Conservation (phyloP, 2,329 filamentous ascomycete genomes). For the Chaetomiaceae sp. region DNA sequence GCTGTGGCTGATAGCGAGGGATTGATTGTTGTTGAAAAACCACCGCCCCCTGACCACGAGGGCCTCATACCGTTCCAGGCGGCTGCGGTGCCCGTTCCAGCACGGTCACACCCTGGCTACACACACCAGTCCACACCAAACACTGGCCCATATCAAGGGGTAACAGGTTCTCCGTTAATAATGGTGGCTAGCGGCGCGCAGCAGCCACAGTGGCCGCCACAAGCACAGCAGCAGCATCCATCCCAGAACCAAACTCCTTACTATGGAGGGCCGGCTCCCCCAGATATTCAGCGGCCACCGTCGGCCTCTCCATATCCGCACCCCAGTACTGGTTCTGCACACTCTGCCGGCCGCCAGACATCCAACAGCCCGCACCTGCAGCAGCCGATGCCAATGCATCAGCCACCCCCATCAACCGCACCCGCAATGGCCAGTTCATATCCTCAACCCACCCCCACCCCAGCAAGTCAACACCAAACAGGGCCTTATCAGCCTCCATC, state of each 20-base stretch:
- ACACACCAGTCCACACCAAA: background rate
- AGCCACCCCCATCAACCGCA: background rate
- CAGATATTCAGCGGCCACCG: background rate
- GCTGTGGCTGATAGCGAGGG: conserved; percentile 5
- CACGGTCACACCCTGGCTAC: background rate
- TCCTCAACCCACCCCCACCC: background rate
- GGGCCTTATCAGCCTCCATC: background rate
- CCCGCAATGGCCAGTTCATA: background rate
- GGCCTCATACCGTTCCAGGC: conserved; percentile 8
- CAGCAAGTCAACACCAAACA: background rate
- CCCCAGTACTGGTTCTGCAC: background rate
- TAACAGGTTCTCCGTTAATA: background rate
- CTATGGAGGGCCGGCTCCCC: no score
- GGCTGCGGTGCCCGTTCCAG: background rate
- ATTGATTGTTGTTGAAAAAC: conserved; percentile 14
- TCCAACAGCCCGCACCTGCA: background rate
- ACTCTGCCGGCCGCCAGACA: background rate
- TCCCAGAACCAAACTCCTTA: no score
- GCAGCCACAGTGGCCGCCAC: background rate
- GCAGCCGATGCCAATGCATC: background rate
- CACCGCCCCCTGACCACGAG: conserved; percentile 14
- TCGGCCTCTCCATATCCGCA: background rate
- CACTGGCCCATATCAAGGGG: background rate
- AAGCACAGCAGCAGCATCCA: background rate
- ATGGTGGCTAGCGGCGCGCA: background rate